These are phyloP conservation scores for Colletotrichum higginsianum DNA, from an alignment of 2,329 filamentous ascomycete genomes.

Conservation along the genomic window DNA sequence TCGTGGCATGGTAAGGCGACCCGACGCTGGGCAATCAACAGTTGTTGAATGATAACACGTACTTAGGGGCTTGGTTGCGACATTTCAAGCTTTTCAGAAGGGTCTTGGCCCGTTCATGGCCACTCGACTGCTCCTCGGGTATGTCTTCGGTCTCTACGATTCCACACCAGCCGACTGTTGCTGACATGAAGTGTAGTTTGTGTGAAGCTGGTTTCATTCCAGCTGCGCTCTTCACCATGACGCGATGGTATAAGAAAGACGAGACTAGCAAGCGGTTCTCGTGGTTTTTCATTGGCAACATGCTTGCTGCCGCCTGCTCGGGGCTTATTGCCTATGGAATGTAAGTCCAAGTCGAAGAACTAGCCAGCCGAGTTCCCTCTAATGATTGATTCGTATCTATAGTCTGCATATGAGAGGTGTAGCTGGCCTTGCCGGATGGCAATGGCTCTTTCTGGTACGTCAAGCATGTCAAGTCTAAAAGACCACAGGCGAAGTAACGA, in stretches of 20 bases:
- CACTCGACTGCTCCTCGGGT: slow-evolving; percentile 54
- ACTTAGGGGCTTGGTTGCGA: slow-evolving; percentile 52
- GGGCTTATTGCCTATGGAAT: slow-evolving; percentile 61
- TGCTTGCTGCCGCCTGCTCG: slow-evolving; percentile 55
- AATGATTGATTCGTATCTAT: neutral
- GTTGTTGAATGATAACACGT: slow-evolving; percentile 43
- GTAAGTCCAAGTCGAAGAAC: slow-evolving; percentile 18
- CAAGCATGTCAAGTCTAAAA: neutral
- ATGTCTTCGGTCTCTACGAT: neutral
- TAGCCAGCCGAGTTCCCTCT: neutral
- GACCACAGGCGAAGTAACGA: no score
- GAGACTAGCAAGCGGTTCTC: slow-evolving; percentile 63
- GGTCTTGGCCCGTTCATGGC: slow-evolving; percentile 52
- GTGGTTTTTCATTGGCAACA: slow-evolving; percentile 62
- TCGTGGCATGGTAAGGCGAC: slow-evolving; percentile 57
- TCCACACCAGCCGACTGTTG: neutral
- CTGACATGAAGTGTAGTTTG: slow-evolving; percentile 1
- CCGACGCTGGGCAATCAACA: slow-evolving; percentile 46
- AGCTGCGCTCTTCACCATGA: slow-evolving; percentile 63
- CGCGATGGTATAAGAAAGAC: slow-evolving; percentile 62
- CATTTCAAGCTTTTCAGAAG: slow-evolving; percentile 55
- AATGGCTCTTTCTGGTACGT: slow-evolving; percentile 53
- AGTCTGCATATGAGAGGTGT: slow-evolving; percentile 53
- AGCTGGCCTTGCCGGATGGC: slow-evolving; percentile 51
- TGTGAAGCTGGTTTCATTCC: slow-evolving; percentile 62